Conservation (phyloP, 2,329 filamentous ascomycete species). For the Colletotrichum viniferum region DNA sequence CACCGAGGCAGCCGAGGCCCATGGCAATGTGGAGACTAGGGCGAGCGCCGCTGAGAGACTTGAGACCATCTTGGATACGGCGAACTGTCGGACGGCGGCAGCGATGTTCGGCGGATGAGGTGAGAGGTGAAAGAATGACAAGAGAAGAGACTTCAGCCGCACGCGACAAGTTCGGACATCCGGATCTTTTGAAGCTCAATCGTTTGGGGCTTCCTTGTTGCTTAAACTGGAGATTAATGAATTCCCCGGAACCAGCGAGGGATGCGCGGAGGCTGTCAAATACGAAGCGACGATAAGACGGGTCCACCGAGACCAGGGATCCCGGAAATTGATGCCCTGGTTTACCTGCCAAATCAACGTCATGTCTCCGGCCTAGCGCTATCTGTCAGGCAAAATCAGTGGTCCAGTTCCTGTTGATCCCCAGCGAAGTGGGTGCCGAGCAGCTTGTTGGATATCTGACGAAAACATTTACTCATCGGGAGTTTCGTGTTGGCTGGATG, state of each 20-base stretch:
- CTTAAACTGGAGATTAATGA: neutral
- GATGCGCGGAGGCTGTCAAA: neutral
- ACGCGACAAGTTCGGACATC: neutral
- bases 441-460: neutral
- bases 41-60: conserved; percentile 2
- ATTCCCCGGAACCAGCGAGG: neutral
- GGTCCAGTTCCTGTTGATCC: neutral
- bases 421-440: neutral
- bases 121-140: neutral
- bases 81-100: neutral
- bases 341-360: neutral
- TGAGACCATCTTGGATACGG: neutral
- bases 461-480: neutral
- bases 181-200: neutral
- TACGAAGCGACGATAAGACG: conserved; percentile 13
- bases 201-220: neutral
- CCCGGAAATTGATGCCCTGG: neutral
- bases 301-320: conserved; percentile 4
- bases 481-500: neutral
- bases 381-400: neutral
- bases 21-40: neutral
- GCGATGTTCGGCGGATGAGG: neutral
- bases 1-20: conserved; percentile 1
- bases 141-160: neutral
- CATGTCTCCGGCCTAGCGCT: conserved; percentile 9